Evolutionary conservation across 2,329 filamentous ascomycete species (phyloP), one percentile per base, ranked within the genome.

Genomic region (Bipolaris sorokiniana): DNA sequence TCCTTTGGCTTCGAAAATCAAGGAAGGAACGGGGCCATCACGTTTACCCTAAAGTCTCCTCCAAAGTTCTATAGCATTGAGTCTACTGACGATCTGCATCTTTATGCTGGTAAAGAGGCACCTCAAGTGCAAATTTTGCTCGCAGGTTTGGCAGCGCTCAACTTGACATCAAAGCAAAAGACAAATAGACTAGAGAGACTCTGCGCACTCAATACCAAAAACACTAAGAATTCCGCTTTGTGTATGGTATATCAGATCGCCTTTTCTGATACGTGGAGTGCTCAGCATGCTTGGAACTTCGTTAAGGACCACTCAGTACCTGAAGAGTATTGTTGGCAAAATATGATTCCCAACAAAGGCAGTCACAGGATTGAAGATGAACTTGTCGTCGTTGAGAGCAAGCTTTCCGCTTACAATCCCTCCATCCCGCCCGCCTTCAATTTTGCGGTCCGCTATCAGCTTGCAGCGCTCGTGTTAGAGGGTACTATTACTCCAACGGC

Each of bases 311-410:
- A 1, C 71, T 72, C 44, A 52, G 71, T 65, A 22, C 45, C 60
- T 2, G 56, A 58, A 5, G 23, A 40, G 7, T 51, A 68, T 36
- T 59, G 41, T 10, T 66, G 63, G 62, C 67, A 53, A 31, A 60
- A 46, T 0, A 57, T 53, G 49, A 34, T 52, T 61, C 1, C 64
- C 85, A 54, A 76, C 84, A 5, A 90, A 87, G 60, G 70, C 76
- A 0, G 67, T 88, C 1, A 78, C 85, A 5, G 90, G 86, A 64
- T 67, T n/a, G 65, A 88, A 90, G 20, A 20, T 1, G 67, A 72
- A 63, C 76, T 90, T 5, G 83, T 89, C 48, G 82, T 81, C 15
- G 75, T 93, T 5, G 85, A 87, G 0, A 80, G 82, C 65, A 89
- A 90, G 62, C 71, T 68, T 9, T 22, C 50, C 10, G 16, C 9